A percentile compares a stretch with the other conserved stretches of the same genome.
phyloP scores from a whole-genome alignment of 768 basidiomycete species.

The Hygrophoropsis aurantiaca region DNA sequence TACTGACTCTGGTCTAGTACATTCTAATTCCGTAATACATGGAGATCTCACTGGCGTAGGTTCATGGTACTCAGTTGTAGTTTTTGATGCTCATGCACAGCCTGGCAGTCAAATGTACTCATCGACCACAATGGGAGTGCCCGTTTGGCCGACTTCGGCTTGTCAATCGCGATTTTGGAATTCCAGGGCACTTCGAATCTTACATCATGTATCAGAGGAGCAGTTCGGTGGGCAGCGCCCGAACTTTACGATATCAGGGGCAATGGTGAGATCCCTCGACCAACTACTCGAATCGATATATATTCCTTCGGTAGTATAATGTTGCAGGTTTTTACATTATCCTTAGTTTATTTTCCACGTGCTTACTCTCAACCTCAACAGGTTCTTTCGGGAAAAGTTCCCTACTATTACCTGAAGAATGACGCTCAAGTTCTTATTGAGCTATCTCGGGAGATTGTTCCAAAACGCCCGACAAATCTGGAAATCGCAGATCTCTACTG shows the following conservation, averaged over 20 bases:
- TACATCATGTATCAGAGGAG: constrained; percentile 34
- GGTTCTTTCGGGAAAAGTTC: constrained; percentile 23
- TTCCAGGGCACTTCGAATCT: constrained; percentile 30
- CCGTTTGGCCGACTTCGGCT: constrained; percentile 46
- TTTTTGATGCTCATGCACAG: too few relatives aligned
- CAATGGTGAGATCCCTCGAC: neutral
- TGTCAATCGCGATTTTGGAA: constrained; percentile 40
- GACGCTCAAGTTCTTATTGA: constrained; percentile 19
- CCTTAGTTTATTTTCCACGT: neutral
- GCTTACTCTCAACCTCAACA: neutral
- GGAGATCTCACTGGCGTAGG: constrained; percentile 19
- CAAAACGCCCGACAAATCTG: constrained; percentile 10
- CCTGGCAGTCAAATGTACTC: constrained; percentile 20
- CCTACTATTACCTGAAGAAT: constrained; percentile 18
- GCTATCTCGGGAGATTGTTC: constrained; percentile 12
- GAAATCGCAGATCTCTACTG: constrained; percentile 19
- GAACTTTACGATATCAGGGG: constrained; percentile 26
- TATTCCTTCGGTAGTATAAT: constrained; percentile 40
- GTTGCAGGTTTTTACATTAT: constrained; percentile 11
- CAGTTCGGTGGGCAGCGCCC: constrained; percentile 52
- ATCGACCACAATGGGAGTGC: constrained; percentile 41
- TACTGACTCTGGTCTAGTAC: constrained; percentile 6
- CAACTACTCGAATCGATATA: constrained; percentile 37
- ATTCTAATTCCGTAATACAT: constrained; percentile 13
- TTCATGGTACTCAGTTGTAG: neutral